A percentile compares a stretch with the other conserved stretches of the same genome.
These are phyloP conservation scores for Venturia effusa DNA, from an alignment of 2,329 filamentous ascomycete genomes.

Conservation along the genomic window DNA sequence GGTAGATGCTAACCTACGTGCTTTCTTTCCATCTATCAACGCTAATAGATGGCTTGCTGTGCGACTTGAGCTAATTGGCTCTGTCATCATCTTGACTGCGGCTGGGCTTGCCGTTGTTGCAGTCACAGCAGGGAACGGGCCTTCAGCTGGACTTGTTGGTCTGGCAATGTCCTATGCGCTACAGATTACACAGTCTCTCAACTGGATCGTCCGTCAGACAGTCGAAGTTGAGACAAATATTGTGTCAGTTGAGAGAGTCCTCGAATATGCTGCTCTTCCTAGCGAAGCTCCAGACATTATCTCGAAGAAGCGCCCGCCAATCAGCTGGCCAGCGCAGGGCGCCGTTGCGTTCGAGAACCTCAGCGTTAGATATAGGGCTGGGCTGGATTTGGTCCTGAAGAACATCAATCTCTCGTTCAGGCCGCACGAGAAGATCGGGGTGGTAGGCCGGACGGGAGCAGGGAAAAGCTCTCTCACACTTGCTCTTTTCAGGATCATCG, in stretches of 20 bases:
- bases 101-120: conserved; percentile 75
- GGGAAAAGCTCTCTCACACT: conserved; percentile 93
- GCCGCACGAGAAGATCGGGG: conserved; percentile 93
- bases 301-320: conserved; percentile 72
- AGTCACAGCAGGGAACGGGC: conserved; percentile 53
- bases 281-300: conserved; percentile 94
- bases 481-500: conserved; percentile 90
- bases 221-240: conserved; percentile 99
- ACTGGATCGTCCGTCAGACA: conserved; percentile 98
- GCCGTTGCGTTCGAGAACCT: conserved; percentile 87
- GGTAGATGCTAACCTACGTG: conserved; percentile 85
- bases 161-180: conserved; percentile 94
- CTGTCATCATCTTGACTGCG: conserved; percentile 79
- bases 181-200: conserved; percentile 92
- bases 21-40: conserved; percentile 93
- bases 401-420: conserved; percentile 88
- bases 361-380: conserved; percentile 84
- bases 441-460: conserved; percentile 90
- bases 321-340: conserved; percentile 84
- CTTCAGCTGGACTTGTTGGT: conserved; percentile 71
- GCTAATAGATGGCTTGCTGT: conserved; percentile 86
- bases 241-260: conserved; percentile 91
- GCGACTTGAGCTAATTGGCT: conserved; percentile 89
- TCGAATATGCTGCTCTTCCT: conserved; percentile 86
- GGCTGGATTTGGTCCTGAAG: conserved; percentile 84